Conservation (phyloP, 192 early-diverging fungal species). For the Coemansia sp. region DNA sequence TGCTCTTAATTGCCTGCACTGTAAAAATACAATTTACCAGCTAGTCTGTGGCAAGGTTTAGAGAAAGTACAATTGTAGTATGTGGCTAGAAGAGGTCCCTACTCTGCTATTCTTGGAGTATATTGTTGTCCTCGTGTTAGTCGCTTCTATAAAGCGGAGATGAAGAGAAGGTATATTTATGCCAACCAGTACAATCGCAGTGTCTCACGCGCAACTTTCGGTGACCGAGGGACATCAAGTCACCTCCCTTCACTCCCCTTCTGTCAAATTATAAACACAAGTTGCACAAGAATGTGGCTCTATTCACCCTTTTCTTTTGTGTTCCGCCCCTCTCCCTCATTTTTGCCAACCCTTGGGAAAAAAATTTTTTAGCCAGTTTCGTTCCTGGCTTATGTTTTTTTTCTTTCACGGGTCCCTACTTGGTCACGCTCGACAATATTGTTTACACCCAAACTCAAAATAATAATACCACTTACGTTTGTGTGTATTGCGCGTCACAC, state of each 20-base stretch:
- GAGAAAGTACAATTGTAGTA: background rate
- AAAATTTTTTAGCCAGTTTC: background rate
- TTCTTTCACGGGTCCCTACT: background rate
- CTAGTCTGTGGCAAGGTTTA: background rate
- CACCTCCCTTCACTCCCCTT: background rate
- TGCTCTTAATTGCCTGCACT: background rate
- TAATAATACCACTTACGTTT: slow-evolving; percentile 1
- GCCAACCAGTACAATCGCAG: background rate
- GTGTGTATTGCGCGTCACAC: slow-evolving; percentile 15
- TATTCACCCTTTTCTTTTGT: background rate
- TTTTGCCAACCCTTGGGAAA: background rate
- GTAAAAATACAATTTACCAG: background rate
- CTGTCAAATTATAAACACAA: background rate
- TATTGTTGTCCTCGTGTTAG: background rate
- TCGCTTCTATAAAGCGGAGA: background rate
- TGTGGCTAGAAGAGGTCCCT: background rate
- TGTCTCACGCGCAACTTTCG: background rate
- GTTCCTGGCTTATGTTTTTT: background rate
- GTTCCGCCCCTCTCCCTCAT: background rate
- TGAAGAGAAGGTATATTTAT: background rate
- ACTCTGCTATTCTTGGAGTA: background rate
- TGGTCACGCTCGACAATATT: background rate
- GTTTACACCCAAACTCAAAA: background rate
- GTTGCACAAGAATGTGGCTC: background rate
- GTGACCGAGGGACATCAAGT: background rate